phyloP scores from a whole-genome alignment of 2,329 filamentous ascomycete species.

The Alternaria consortialis region DNA sequence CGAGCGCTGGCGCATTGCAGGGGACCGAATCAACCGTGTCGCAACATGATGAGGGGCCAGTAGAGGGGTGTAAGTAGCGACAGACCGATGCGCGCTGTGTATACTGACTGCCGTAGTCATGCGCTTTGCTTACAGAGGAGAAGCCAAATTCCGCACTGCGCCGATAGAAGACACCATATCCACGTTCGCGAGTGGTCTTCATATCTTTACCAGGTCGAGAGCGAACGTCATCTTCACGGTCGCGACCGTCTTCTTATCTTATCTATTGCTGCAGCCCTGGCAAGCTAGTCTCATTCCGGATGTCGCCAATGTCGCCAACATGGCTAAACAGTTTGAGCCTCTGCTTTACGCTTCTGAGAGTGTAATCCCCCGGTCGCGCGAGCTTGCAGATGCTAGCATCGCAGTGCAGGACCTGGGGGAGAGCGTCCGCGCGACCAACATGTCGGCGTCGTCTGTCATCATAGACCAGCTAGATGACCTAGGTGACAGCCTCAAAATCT shows the following conservation, averaged over 20 bases:
- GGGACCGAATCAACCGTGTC: constrained; percentile 39
- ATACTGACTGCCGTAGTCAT: constrained; percentile 69
- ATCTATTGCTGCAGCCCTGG: constrained; percentile 73
- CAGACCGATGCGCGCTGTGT: constrained; percentile 13
- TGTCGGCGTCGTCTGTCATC: constrained; percentile 88
- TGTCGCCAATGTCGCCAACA: constrained; percentile 86
- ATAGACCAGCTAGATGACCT: constrained; percentile 85
- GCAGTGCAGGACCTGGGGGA: constrained; percentile 96
- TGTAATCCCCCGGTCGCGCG: constrained; percentile 83
- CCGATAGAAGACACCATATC: constrained; percentile 78
- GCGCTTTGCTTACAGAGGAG: constrained; percentile 84
- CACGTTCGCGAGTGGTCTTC: constrained; percentile 68
- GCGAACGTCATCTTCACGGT: constrained; percentile 70
- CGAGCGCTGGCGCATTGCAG: constrained; percentile 29
- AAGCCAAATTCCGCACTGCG: constrained; percentile 86
- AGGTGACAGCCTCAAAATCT: constrained; percentile 82
- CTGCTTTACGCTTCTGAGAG: constrained; percentile 95
- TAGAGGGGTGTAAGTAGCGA: constrained; percentile 48
- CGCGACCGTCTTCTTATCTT: constrained; percentile 69
- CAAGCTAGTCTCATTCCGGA: constrained; percentile 76
- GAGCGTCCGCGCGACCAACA: constrained; percentile 86
- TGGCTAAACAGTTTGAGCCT: constrained; percentile 92
- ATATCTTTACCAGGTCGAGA: constrained; percentile 73
- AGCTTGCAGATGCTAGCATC: constrained; percentile 88
- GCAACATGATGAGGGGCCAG: constrained; percentile 38